These are phyloP conservation scores for Botrytis aclada DNA, from an alignment of 2,329 filamentous ascomycete species.

Conservation along the genomic window DNA sequence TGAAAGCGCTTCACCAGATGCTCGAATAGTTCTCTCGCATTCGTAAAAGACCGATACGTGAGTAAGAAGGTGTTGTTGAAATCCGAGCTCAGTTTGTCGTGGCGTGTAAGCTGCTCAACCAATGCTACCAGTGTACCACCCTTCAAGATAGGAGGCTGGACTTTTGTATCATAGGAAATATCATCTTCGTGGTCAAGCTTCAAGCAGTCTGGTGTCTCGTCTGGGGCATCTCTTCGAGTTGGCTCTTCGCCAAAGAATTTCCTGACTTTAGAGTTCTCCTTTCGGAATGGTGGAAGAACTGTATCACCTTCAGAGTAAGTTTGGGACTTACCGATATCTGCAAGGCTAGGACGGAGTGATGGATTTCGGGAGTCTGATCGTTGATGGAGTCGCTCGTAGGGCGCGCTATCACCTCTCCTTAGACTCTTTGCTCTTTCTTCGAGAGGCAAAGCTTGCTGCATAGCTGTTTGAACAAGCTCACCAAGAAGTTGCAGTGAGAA, in stretches of 20 bases:
- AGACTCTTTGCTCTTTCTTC: conserved; percentile 47
- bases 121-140: conserved; percentile 85
- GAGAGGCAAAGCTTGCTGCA: conserved; percentile 41
- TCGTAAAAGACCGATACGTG: conserved; percentile 93
- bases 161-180: conserved; percentile 83
- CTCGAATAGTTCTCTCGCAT: conserved; percentile 86
- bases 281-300: conserved; percentile 52
- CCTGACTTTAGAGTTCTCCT: conserved; percentile 61
- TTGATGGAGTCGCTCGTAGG: conserved; percentile 53
- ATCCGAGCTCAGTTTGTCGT: conserved; percentile 90
- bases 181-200: conserved; percentile 85
- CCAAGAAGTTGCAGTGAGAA: conserved; percentile 85
- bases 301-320: conserved; percentile 57
- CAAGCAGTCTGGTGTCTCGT: conserved; percentile 81
- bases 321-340: conserved; percentile 45
- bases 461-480: conserved; percentile 67
- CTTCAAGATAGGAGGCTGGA: conserved; percentile 71
- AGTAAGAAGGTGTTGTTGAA: conserved; percentile 98
- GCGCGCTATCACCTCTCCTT: conserved; percentile 56
- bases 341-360: conserved; percentile 32
- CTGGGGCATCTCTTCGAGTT: conserved; percentile 44
- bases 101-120: conserved; percentile 91
- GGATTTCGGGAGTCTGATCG: conserved; percentile 52
- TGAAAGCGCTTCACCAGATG: conserved; percentile 87
- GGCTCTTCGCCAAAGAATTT: conserved; percentile 66